These are phyloP conservation scores for Helichrysum umbraculigerum DNA, from an alignment of 129 eudicot genomes.

Conservation along the genomic window DNA sequence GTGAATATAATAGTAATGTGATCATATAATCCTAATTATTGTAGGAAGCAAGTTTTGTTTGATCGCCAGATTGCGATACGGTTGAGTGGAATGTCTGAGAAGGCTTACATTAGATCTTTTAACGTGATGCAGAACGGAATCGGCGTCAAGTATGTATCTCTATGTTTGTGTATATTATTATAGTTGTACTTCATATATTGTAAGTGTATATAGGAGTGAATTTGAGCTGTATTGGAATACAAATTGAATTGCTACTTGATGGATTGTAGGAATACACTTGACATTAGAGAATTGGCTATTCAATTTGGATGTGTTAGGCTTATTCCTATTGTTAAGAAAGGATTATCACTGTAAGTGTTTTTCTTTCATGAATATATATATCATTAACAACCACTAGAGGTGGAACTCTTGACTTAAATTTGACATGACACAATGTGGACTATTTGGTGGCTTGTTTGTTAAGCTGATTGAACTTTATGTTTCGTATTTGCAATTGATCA, in stretches of 20 bases:
- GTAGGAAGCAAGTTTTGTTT: slow-evolving; percentile 69
- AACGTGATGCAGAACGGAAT: slow-evolving; percentile 86
- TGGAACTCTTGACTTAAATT: neutral
- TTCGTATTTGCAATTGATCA: neutral
- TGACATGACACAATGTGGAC: neutral
- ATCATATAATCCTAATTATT: slow-evolving; percentile 2
- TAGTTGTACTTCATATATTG: neutral
- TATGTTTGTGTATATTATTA: neutral
- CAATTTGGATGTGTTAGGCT: slow-evolving; percentile 94
- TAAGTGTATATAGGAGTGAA: neutral
- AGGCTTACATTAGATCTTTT: slow-evolving; percentile 82
- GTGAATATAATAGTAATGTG: neutral
- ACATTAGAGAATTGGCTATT: slow-evolving; percentile 78
- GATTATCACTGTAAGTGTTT: slow-evolving; percentile 56
- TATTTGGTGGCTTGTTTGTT: neutral
- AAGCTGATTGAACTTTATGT: neutral
- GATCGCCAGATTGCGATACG: slow-evolving; percentile 67
- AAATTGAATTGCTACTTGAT: slow-evolving; percentile 1
- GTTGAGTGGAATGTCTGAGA: slow-evolving; percentile 92
- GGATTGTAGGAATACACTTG: slow-evolving; percentile 68
- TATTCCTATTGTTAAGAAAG: slow-evolving; percentile 79
- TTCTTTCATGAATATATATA: neutral
- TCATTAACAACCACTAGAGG: neutral
- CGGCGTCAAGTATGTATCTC: slow-evolving; percentile 65
- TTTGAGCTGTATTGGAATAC: neutral